A percentile compares a stretch with the other conserved stretches of the same genome.
phyloP scores from a whole-genome alignment of 495 filamentous ascomycete species.

The Podospora fimiseda region DNA sequence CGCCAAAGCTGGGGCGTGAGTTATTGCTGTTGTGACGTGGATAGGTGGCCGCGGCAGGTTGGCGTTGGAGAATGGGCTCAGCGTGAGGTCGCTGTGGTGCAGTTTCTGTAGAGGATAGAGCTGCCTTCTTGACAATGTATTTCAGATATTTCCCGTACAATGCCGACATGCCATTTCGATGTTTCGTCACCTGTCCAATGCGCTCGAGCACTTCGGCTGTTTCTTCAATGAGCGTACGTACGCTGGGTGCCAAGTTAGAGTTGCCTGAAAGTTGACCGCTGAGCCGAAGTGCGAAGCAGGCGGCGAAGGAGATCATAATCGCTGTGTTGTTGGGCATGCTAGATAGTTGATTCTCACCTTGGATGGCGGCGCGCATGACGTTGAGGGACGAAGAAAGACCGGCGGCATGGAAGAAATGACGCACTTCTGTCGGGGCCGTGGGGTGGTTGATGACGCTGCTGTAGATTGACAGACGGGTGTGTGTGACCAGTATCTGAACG shows the following conservation, averaged over 20 bases:
- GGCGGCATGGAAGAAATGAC: conserved; percentile 63
- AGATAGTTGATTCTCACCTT: conserved; percentile 60
- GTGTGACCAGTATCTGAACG: conserved; percentile 67
- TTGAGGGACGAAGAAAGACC: conserved; percentile 63
- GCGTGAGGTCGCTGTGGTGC: not conserved
- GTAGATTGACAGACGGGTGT: conserved; percentile 66
- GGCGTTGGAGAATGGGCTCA: conserved; percentile 7
- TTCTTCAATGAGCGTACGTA: conserved; percentile 61
- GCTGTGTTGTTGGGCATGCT: conserved; percentile 75
- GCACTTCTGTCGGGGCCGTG: conserved; percentile 61
- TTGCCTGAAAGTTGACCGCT: conserved; percentile 51
- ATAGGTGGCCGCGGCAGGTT: conserved; percentile 4
- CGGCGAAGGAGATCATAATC: conserved; percentile 72
- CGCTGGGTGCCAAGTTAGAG: conserved; percentile 59
- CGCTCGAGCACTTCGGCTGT: conserved; percentile 62
- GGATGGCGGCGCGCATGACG: conserved; percentile 66
- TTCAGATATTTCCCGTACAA: conserved; percentile 58
- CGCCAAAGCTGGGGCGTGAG: conserved; percentile 12
- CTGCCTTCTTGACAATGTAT: conserved; percentile 46
- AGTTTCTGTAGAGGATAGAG: conserved; percentile 10
- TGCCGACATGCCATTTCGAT: conserved; percentile 57
- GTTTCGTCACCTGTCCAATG: conserved; percentile 56
- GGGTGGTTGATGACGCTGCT: conserved; percentile 68
- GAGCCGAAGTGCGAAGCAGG: conserved; percentile 61
- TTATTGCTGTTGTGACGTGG: conserved; percentile 4